A percentile compares a stretch with the other conserved stretches of the same genome.
phyloP scores from a whole-genome alignment of 805 yeast genomes.

The Starmerella sp. region DNA sequence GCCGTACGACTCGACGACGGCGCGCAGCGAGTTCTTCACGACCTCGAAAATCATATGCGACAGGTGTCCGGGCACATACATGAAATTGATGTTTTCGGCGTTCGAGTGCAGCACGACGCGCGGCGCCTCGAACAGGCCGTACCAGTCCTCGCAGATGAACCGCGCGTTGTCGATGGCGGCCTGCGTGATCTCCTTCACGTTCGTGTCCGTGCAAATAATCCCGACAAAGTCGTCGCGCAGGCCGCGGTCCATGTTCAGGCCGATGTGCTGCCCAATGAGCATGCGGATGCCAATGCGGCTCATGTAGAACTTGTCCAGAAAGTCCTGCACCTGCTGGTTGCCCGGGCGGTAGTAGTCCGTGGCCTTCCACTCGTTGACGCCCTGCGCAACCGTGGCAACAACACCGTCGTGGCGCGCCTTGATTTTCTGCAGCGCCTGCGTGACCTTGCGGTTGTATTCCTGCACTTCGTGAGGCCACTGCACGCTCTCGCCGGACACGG shows the following conservation, averaged over 20 bases:
- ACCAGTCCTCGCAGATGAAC: constrained; percentile 83
- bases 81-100: constrained; percentile 55
- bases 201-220: constrained; percentile 74
- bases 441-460: constrained; percentile 57
- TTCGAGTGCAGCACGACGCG: constrained; percentile 68
- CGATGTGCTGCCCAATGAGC: constrained; percentile 90
- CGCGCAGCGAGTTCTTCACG: constrained; percentile 73
- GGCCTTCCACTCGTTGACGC: constrained; percentile 81
- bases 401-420: constrained; percentile 86
- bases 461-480: constrained; percentile 66
- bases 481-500: constrained; percentile 38
- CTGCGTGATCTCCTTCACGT: constrained; percentile 68
- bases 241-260: constrained; percentile 58
- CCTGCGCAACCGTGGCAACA: constrained; percentile 83
- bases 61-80: constrained; percentile 89
- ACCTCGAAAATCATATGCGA: constrained; percentile 87
- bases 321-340: constrained; percentile 64
- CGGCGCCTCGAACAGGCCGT: constrained; percentile 79
- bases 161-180: constrained; percentile 86
- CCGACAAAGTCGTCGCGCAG: constrained; percentile 64
- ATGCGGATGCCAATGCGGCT: constrained; percentile 84
- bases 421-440: constrained; percentile 54
- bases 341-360: constrained; percentile 39
- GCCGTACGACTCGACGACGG: constrained; percentile 74
- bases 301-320: constrained; percentile 79